phyloP scores from a whole-genome alignment of 2,329 filamentous ascomycete species.

The Aspergillus brasiliensis region DNA sequence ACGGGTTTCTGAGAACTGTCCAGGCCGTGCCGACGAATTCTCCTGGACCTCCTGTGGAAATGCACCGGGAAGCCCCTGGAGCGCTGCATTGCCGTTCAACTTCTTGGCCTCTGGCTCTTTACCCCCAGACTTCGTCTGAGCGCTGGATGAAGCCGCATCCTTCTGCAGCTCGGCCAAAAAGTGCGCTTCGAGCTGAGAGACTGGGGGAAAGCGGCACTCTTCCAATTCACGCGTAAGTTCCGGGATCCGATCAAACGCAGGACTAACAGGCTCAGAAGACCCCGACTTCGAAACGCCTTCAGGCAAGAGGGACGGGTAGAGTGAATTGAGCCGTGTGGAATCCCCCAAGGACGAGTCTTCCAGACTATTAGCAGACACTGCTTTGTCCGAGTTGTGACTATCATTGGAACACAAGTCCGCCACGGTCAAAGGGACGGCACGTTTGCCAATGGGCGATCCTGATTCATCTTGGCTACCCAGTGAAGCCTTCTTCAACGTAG shows the following conservation, averaged over 20 bases:
- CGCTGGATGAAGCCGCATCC: slow-evolving; percentile 2
- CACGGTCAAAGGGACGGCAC: slow-evolving; percentile 6
- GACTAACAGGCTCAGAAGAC: not conserved
- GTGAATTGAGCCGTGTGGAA: slow-evolving; percentile 23
- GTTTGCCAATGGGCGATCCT: not conserved
- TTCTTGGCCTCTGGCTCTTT: not conserved
- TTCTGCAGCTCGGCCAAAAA: slow-evolving; percentile 28
- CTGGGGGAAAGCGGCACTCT: slow-evolving; percentile 38
- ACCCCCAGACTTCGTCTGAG: not conserved
- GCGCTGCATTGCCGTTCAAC: not conserved
- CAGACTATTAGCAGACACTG: not conserved
- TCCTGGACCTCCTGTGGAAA: slow-evolving; percentile 17
- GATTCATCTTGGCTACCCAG: not conserved
- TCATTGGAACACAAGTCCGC: slow-evolving; percentile 15
- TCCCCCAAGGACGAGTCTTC: slow-evolving; percentile 8
- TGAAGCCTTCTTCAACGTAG: not conserved
- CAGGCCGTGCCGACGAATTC: not conserved
- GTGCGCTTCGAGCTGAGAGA: slow-evolving; percentile 42
- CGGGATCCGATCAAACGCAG: slow-evolving; percentile 18
- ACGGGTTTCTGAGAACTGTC: not conserved
- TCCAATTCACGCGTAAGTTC: slow-evolving; percentile 25
- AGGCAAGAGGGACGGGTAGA: slow-evolving; percentile 38
- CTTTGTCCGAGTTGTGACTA: slow-evolving; percentile 3
- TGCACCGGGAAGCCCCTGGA: slow-evolving; percentile 11
- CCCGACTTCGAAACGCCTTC: slow-evolving; percentile 8